phyloP scores from a whole-genome alignment of 129 eudicot species.

The Oenanthe sinensis region DNA sequence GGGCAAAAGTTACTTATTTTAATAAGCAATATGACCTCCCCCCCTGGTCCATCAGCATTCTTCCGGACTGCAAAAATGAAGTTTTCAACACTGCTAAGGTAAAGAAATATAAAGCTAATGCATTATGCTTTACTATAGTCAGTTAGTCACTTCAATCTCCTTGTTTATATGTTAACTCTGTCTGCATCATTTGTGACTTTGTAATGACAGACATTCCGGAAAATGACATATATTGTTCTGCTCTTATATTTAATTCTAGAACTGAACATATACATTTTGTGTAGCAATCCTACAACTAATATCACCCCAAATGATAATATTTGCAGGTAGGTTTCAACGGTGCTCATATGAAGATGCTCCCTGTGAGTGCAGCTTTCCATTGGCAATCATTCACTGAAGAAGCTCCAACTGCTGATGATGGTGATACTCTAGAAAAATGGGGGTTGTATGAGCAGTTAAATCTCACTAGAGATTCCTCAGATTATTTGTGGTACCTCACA shows the following conservation, averaged over 20 bases:
- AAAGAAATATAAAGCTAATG: slow-evolving; percentile 12
- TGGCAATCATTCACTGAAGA: slow-evolving; percentile 76
- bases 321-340: slow-evolving; percentile 50
- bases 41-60: slow-evolving; percentile 90
- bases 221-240: background rate
- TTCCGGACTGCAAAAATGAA: slow-evolving; percentile 83
- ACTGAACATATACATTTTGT: background rate
- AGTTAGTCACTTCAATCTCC: background rate
- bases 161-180: background rate
- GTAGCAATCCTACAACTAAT: background rate
- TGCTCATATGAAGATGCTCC: slow-evolving; percentile 45
- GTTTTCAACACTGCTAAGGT: slow-evolving; percentile 86
- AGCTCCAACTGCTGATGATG: slow-evolving; percentile 62
- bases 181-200: background rate
- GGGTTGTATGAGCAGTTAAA: slow-evolving; percentile 75
- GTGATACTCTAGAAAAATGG: slow-evolving; percentile 27
- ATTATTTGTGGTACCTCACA: slow-evolving; percentile 93
- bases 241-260: background rate
- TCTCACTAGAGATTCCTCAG: slow-evolving; percentile 77
- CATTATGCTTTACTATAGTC: background rate
- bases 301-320: background rate
- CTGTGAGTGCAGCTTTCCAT: slow-evolving; percentile 36
- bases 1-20: slow-evolving; percentile 42
- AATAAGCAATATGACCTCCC: slow-evolving; percentile 57
- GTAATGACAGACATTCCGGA: slow-evolving; percentile 6